phyloP scores from a whole-genome alignment of 306 rosid species.

The Vicia faba region DNA sequence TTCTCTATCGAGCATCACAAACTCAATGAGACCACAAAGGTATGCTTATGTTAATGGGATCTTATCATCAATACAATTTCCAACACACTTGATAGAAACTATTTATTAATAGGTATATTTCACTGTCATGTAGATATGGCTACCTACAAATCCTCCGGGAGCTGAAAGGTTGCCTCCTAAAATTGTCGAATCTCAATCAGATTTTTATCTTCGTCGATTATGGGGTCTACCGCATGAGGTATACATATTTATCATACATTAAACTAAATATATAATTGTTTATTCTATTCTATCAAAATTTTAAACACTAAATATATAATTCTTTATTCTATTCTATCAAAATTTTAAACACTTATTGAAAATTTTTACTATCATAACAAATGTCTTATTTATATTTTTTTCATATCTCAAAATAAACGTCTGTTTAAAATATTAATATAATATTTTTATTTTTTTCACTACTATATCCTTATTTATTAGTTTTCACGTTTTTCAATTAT shows the following conservation, averaged over 20 bases:
- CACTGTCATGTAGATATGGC: conserved; percentile 75
- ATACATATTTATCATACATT: conserved; percentile 32
- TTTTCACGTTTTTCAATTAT: too few relatives aligned
- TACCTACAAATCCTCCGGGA: conserved; percentile 84
- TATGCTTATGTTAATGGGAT: conserved; percentile 20
- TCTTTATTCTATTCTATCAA: too few relatives aligned
- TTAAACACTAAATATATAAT: too few relatives aligned
- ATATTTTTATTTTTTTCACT: too few relatives aligned
- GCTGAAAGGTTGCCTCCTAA: conserved; percentile 86
- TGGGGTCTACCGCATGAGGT: conserved; percentile 87
- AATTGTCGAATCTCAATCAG: conserved; percentile 70
- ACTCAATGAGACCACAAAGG: conserved; percentile 50
- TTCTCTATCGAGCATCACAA: conserved; percentile 24
- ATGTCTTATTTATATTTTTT: too few relatives aligned
- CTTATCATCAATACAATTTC: neutral
- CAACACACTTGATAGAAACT: neutral
- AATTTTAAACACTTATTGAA: too few relatives aligned
- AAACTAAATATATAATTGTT: neutral
- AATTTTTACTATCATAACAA: too few relatives aligned
- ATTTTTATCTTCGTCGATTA: conserved; percentile 70
- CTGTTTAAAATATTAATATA: too few relatives aligned
- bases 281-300: neutral
- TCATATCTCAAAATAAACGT: too few relatives aligned
- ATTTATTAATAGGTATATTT: conserved; percentile 15
- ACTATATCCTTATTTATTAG: too few relatives aligned